A percentile compares a stretch with the other conserved stretches of the same genome.
Evolutionary conservation across 2,329 filamentous ascomycete genomes (phyloP).

Genomic region (Colletotrichum tamarilloi): DNA sequence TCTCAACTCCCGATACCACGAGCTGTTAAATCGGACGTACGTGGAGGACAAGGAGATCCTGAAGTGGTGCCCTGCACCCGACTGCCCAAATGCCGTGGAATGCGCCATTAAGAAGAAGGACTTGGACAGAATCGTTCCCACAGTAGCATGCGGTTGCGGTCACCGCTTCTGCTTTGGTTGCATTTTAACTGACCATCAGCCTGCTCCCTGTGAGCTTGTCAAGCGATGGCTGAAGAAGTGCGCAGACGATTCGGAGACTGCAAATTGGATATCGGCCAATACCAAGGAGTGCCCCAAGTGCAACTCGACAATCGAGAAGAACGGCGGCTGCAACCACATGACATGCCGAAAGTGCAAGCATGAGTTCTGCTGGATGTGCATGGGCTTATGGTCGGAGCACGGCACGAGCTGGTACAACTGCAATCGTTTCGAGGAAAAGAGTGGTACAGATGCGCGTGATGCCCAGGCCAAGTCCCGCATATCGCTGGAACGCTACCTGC

Average conservation of each 20-base stretch:
- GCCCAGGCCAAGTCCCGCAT: conserved; percentile 91
- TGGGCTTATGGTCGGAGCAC: conserved; percentile 98
- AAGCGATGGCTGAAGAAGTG: conserved; percentile 99
- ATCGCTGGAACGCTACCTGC: conserved; percentile 93
- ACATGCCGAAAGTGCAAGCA: conserved; percentile 95
- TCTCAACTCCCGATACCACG: conserved; percentile 75
- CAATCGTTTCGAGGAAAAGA: conserved; percentile 97
- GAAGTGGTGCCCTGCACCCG: conserved; percentile 98
- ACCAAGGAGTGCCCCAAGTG: conserved; percentile 98
- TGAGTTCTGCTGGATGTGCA: conserved; percentile 99
- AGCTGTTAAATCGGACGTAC: conserved; percentile 90
- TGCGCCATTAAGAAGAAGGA: conserved; percentile 91
- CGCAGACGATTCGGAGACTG: conserved; percentile 96
- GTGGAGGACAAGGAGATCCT: conserved; percentile 96
- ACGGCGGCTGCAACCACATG: conserved; percentile 98
- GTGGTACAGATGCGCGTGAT: conserved; percentile 87
- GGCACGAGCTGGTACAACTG: conserved; percentile 99
- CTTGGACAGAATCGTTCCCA: conserved; percentile 85
- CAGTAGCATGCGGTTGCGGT: conserved; percentile 86
- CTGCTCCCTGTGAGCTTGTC: conserved; percentile 89
- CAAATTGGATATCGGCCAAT: conserved; percentile 99
- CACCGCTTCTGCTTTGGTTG: conserved; percentile 97
- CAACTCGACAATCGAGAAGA: conserved; percentile 98
- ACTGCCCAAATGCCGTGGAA: conserved; percentile 93
- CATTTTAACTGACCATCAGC: conserved; percentile 88